Base-by-base conservation (phyloP, 176 grass and related monocot species). In the Carex cristatella region DNA sequence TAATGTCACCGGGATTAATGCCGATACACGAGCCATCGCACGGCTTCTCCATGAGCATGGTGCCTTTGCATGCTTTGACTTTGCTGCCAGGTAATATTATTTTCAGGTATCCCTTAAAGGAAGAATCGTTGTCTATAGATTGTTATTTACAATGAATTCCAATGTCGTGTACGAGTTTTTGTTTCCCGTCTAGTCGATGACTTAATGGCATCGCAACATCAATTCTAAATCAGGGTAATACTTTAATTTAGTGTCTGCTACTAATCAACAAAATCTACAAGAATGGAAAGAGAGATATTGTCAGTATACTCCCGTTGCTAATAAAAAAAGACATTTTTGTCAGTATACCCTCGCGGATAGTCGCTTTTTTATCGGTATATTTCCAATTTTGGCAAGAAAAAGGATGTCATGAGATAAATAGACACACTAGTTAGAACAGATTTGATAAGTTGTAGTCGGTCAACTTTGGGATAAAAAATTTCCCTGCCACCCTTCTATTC, bases 41-140 rank as follows among this genome's bases (percentile, higher is more conserved):
- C 80, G 87, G 55, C 51, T 93, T 56, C 91, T 97, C 4, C 94
- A 97, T 65, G 61, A 89, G 8, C 89, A 94, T 10, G 92, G 92
- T 28, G 92, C 94, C 10, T 97, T 91, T 13, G 94, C 92, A 0
- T 94, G 92, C 90, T 97, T 94, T 49, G 92, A 97, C 87, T 94
- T 97, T 55, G 94, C 94, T 11, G 91, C 90, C 0, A 90, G 94
- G 94, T 96, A 51, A 81, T 19, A 18, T 30, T 23, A 23, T 13
- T 49, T 62, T 48, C 15, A 19, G 38, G 10, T 32, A 70, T 0
- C 32, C 5, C 28, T 32, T 28, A 23, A 65, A 23, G 3, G 27
- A 65, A 65, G 63, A 11, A 30, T 27, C 11, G 8, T 9, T 27
- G 11, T 65, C 19, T 32, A 33, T 65, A 33, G 12, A 65, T 65